Conservation (phyloP, 2,329 filamentous ascomycete genomes). For the Scopulariopsis brevicaulis region DNA sequence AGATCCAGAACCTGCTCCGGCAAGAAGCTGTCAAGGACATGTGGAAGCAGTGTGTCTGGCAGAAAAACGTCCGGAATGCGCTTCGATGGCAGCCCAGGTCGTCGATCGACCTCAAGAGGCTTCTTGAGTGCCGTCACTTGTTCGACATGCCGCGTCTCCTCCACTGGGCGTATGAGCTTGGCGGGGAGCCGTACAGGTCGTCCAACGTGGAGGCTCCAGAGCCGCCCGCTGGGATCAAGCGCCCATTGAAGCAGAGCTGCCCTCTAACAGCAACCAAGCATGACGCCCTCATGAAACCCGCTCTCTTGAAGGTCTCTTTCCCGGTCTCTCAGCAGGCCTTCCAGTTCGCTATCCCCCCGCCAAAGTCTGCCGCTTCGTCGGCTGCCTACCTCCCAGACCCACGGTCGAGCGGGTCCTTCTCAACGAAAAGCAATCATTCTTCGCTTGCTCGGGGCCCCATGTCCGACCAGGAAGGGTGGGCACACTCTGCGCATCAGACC, state of each 20-base stretch:
- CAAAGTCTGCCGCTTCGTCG: neutral
- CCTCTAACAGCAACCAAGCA: conserved; percentile 8
- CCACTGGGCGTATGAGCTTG: conserved; percentile 29
- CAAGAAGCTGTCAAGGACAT: conserved; percentile 28
- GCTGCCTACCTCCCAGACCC: conserved; percentile 1
- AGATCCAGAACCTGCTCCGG: conserved; percentile 31
- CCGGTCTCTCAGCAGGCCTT: conserved; percentile 1
- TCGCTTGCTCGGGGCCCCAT: neutral
- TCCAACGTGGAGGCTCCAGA: conserved; percentile 11
- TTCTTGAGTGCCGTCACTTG: conserved; percentile 31
- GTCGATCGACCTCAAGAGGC: conserved; percentile 29
- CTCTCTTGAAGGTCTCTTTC: conserved; percentile 1
- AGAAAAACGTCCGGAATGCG: conserved; percentile 27
- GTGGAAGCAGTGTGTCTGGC: conserved; percentile 33
- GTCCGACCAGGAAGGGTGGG: conserved; percentile 1
- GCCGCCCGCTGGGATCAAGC: conserved; percentile 7
- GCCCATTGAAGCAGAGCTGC: conserved; percentile 10
- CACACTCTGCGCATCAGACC: neutral
- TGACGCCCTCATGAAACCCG: conserved; percentile 1
- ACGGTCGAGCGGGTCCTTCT: neutral
- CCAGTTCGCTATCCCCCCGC: neutral
- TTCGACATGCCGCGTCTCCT: conserved; percentile 28
- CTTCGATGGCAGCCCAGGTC: conserved; percentile 28
- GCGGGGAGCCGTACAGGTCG: conserved; percentile 25
- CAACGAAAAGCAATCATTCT: neutral